Base-by-base conservation (phyloP, 108 stramenopile species). In the Epipyxis sp. region DNA sequence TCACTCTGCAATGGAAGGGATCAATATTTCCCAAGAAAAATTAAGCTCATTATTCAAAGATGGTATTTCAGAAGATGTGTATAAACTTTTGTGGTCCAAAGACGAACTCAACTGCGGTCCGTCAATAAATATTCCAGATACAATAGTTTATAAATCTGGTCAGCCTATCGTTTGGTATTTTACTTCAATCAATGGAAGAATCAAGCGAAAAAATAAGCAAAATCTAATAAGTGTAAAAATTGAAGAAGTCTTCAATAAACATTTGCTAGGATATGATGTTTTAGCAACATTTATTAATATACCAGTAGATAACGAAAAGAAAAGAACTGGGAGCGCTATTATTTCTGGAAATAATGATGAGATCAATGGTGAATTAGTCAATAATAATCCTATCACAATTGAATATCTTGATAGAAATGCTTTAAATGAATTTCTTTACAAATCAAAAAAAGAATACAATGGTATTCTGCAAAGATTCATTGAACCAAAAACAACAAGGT, bases 151-250 rank as follows among this genome's bases (percentile, higher is more conserved):
- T 84, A 88, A 91, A 27, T 92, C 89, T 69, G 90, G 92, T 16
- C 90, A 90, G 68, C 92, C 93, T 37, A 87, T 91, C 20, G 79
- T 79, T 44, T 94, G 93, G 93, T 94, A 91, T 68, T 94, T 94
- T 67, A 93, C 92, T 0, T 86, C 86, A 1, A 45, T 76, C 59
- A 85, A 86, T 40, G 91, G 92, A 25, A 83, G 89, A 54, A 81
- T 91, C 59, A 92, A 91, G 80, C 84, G 90, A 59, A 92, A 89
- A 78, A 82, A 87, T 58, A 92, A 91, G 62, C 84, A 90, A 27
- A 94, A 91, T 59, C 40, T 94, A 41, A 87, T 87, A 46, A 92
- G 91, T 44, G 77, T 81, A 1, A 80, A 87, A 44, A 94, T 94
- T 68, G 91, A 91, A 58, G 90, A 94, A 59, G 86, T 86, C 0